These are phyloP conservation scores for Eucalyptus victrix DNA, from an alignment of 345 rosid genomes.

Conservation along the genomic window DNA sequence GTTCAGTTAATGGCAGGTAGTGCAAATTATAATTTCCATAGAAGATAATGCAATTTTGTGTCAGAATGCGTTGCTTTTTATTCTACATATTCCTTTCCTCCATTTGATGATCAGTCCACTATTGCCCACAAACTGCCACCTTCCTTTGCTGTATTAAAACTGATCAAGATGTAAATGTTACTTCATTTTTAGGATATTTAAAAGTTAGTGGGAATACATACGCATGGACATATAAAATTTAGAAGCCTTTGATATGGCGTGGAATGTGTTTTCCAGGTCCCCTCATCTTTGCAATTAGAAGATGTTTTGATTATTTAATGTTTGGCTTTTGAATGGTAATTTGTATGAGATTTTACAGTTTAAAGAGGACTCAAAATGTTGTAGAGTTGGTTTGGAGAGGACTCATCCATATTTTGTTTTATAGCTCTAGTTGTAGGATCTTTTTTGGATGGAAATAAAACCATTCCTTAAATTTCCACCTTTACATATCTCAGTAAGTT, in stretches of 20 bases:
- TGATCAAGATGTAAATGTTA: background rate
- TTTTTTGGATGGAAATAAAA: background rate
- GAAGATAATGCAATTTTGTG: background rate
- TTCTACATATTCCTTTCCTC: background rate
- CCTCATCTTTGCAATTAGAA: background rate
- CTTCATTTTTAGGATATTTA: background rate
- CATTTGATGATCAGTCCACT: background rate
- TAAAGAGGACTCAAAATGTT: background rate
- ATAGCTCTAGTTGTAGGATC: background rate
- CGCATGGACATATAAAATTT: background rate
- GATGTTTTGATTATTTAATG: background rate
- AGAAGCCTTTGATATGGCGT: background rate
- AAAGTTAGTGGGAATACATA: background rate
- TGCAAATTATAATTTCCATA: background rate
- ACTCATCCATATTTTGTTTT: background rate
- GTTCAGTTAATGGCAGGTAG: conserved; percentile 46
- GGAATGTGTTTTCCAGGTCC: background rate
- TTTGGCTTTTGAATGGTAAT: background rate
- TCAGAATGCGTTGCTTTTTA: background rate
- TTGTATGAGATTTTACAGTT: background rate
- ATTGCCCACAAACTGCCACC: background rate
- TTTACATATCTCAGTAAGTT: background rate
- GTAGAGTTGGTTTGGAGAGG: background rate
- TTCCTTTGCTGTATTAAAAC: background rate
- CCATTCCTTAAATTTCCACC: background rate